Evolutionary conservation across 2,329 filamentous ascomycete genomes (phyloP).

Genomic region (Keithomyces neogunnii): DNA sequence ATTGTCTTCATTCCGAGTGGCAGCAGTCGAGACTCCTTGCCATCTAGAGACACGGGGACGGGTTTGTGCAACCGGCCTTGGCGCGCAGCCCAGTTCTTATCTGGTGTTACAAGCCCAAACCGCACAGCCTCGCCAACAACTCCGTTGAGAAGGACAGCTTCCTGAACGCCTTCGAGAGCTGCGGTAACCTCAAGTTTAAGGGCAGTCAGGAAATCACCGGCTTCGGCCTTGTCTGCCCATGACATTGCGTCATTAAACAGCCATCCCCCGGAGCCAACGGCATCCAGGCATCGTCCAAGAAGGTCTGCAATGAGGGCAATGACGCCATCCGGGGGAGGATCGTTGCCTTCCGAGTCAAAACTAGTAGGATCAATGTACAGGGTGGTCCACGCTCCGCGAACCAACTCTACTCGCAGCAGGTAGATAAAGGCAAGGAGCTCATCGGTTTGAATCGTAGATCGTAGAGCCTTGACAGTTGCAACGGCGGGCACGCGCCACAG

Average conservation of each 20-base stretch:
- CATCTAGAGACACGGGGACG: slow-evolving; percentile 32
- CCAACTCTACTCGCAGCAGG: slow-evolving; percentile 63
- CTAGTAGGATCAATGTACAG: slow-evolving; percentile 55
- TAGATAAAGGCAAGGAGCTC: slow-evolving; percentile 66
- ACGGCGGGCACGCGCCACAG: slow-evolving; percentile 56
- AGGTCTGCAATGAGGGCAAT: slow-evolving; percentile 65
- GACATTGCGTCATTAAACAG: slow-evolving; percentile 52
- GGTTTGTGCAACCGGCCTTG: slow-evolving; percentile 30
- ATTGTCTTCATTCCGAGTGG: slow-evolving; percentile 65
- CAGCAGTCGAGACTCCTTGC: slow-evolving; percentile 43
- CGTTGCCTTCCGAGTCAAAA: slow-evolving; percentile 31
- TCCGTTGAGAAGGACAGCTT: slow-evolving; percentile 56
- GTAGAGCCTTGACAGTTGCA: slow-evolving; percentile 54
- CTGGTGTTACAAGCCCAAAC: slow-evolving; percentile 38
- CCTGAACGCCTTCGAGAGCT: slow-evolving; percentile 63
- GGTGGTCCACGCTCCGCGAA: slow-evolving; percentile 67
- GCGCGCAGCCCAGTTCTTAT: slow-evolving; percentile 21
- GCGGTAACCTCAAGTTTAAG: slow-evolving; percentile 62
- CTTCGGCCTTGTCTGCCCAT: slow-evolving; percentile 41
- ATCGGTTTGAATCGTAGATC: slow-evolving; percentile 53
- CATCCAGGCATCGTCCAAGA: slow-evolving; percentile 65
- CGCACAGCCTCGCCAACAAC: slow-evolving; percentile 58
- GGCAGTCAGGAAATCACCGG: slow-evolving; percentile 55
- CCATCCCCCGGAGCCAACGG: slow-evolving; percentile 68
- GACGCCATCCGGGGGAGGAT: slow-evolving; percentile 53